Conservation (phyloP, 371 early-diverging fungal species). For the Nosema granulosis region DNA sequence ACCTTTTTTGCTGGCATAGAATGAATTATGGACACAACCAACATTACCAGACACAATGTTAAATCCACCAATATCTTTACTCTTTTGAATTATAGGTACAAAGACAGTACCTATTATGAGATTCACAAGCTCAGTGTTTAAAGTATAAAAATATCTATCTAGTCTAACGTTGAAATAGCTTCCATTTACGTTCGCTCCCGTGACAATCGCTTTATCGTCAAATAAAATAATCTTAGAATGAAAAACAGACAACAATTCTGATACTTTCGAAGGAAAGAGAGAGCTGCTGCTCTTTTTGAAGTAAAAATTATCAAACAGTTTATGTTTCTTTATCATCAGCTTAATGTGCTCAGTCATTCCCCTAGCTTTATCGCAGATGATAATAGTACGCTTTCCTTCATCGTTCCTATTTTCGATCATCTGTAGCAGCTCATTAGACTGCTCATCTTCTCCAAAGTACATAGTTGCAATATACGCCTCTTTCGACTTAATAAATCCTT, state of each 20-base stretch:
- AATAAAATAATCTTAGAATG: conserved; percentile 57
- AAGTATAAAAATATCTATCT: conserved; percentile 42
- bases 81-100: too few relatives aligned
- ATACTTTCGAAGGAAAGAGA: conserved; percentile 24
- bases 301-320: neutral
- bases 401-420: conserved; percentile 12
- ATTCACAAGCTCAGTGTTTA: neutral
- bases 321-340: neutral
- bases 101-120: too few relatives aligned
- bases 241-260: conserved; percentile 44
- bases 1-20: too few relatives aligned
- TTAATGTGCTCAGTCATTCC: conserved; percentile 7
- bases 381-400: conserved; percentile 6
- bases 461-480: conserved; percentile 30
- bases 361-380: conserved; percentile 42
- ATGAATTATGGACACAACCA: too few relatives aligned
- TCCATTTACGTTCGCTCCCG: conserved; percentile 58
- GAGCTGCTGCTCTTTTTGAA: neutral
- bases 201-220: conserved; percentile 46
- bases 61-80: too few relatives aligned
- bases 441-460: conserved; percentile 15
- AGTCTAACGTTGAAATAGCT: conserved; percentile 50
- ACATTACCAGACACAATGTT: too few relatives aligned
- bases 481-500: neutral
- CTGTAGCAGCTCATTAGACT: conserved; percentile 7